These are phyloP conservation scores for Paraphaeosphaeria minitans DNA, from an alignment of 2,329 filamentous ascomycete species.

Conservation along the genomic window DNA sequence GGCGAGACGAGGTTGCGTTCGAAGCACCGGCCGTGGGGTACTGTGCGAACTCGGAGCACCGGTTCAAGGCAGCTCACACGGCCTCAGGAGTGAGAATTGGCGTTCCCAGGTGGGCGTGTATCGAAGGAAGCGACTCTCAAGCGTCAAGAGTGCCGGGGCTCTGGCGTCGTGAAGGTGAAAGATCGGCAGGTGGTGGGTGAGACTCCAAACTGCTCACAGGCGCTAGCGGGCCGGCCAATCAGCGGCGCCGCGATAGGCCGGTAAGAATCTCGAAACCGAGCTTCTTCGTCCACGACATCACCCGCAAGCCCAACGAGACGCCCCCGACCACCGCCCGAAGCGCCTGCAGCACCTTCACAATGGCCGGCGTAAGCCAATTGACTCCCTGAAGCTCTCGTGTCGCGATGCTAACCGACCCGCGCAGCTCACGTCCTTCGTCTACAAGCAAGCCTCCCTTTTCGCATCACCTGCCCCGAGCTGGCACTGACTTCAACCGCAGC, in stretches of 20 bases:
- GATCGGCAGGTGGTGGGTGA: constrained; percentile 6
- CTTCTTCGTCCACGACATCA: constrained; percentile 29
- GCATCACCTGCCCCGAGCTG: constrained; percentile 18
- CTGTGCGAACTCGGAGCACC: background rate
- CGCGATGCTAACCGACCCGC: constrained; percentile 32
- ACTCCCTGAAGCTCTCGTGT: background rate
- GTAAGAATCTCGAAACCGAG: constrained; percentile 28
- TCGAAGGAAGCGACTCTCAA: background rate
- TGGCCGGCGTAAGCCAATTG: constrained; percentile 63
- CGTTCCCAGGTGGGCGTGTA: background rate
- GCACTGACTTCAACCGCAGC: constrained; percentile 59
- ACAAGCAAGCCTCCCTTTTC: constrained; percentile 52
- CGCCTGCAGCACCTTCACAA: constrained; percentile 51
- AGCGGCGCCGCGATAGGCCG: constrained; percentile 25
- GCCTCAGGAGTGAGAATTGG: background rate
- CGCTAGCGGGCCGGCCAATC: constrained; percentile 31
- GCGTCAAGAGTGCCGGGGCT: background rate
- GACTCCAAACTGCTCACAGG: background rate
- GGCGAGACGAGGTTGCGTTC: constrained; percentile 11
- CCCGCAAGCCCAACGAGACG: constrained; percentile 30
- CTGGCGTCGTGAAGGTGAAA: constrained; percentile 4
- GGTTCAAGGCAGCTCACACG: background rate
- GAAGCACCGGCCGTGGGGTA: constrained; percentile 9
- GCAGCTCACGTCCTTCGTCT: constrained; percentile 60
- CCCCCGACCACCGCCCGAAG: constrained; percentile 27